Percentiles rank a stretch among this genome's conserved stretches.
phyloP scores from a whole-genome alignment of 257 asterid genomes.

The Buddleja alternifolia region DNA sequence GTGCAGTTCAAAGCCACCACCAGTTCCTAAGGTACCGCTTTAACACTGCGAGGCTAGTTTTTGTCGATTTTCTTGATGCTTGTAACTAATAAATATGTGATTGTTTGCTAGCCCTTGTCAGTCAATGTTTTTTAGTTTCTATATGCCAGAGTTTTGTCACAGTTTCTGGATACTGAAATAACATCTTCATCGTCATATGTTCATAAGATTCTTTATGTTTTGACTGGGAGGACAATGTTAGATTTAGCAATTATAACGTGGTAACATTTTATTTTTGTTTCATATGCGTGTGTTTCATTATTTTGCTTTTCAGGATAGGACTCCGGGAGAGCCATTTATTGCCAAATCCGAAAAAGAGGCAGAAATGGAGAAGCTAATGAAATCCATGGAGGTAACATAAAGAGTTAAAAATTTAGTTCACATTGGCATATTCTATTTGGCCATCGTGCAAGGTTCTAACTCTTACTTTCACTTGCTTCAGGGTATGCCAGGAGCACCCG shows the following conservation, averaged over 20 bases:
- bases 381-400: conserved; percentile 82
- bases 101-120: not conserved
- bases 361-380: conserved; percentile 85
- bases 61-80: not conserved
- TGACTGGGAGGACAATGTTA: not conserved
- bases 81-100: not conserved
- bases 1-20: conserved; percentile 80
- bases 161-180: not conserved
- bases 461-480: conserved; percentile 28
- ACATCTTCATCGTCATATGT: not conserved
- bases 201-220: not conserved
- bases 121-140: not conserved
- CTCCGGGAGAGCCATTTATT: conserved; percentile 82
- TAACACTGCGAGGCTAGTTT: conserved; percentile 5
- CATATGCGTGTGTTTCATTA: not conserved
- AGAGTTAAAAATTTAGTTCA: not conserved
- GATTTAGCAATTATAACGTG: not conserved
- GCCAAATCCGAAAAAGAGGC: conserved; percentile 89
- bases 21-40: conserved; percentile 84
- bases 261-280: too few species aligned
- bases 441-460: not conserved
- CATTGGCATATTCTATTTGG: not conserved
- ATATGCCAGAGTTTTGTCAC: not conserved
- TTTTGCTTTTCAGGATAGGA: conserved; percentile 60
- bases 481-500: conserved; percentile 97